Percentiles rank a stretch among this genome's conserved stretches.
Conservation (phyloP, 164 flowering plant species). For the Warburgia ugandensis region DNA sequence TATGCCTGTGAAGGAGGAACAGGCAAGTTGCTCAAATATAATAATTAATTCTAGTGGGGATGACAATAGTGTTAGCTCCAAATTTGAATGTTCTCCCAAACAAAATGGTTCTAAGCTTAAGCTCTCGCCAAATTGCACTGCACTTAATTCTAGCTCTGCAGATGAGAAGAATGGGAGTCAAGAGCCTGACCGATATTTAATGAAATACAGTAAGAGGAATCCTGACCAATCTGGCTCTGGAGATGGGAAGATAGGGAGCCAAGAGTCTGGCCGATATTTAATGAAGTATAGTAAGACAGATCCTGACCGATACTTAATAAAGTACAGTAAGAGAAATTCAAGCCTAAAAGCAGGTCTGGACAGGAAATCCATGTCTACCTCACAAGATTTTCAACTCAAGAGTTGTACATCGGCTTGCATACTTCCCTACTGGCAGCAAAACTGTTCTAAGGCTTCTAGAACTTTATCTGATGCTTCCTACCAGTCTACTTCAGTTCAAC, state of each 20-base stretch:
- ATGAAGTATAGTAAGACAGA: conserved; percentile 17
- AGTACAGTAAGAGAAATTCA: conserved; percentile 16
- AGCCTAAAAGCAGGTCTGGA: conserved; percentile 9
- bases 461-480: conserved; percentile 20
- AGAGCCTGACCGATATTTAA: conserved; percentile 19
- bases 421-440: conserved; percentile 4
- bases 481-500: conserved; percentile 18
- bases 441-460: conserved; percentile 18
- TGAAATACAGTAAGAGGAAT: conserved; percentile 20
- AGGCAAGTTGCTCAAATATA: conserved; percentile 30
- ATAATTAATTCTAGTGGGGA: conserved; percentile 15
- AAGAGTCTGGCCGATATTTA: conserved; percentile 18
- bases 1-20: conserved; percentile 22
- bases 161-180: conserved; percentile 5
- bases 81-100: conserved; percentile 10
- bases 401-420: conserved; percentile 15
- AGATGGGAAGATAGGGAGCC: conserved; percentile 1
- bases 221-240: not conserved
- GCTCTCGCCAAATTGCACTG: not conserved
- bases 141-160: not conserved
- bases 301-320: not conserved
- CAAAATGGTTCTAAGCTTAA: conserved; percentile 5
- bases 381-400: conserved; percentile 13
- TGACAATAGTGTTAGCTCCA: conserved; percentile 18
- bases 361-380: conserved; percentile 7